Evolutionary conservation across 257 asterid genomes (phyloP), one percentile per base, ranked within the genome.

Genomic region (Eucommia ulmoides): DNA sequence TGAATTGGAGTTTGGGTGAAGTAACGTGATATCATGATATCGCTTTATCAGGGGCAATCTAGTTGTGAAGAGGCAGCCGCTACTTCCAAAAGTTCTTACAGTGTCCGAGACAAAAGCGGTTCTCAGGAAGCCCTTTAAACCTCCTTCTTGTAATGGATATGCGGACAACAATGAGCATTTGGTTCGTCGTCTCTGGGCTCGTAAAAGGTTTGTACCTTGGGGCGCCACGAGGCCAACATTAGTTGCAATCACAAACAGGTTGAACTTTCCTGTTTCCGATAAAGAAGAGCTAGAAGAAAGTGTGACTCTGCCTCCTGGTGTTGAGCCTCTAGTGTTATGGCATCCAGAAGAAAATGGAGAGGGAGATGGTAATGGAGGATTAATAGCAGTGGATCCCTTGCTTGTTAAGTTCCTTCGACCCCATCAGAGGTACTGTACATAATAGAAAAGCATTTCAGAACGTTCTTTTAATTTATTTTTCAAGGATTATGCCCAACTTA

Each of bases 131-230:
- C 98, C 98, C 41, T 89, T 89, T 64, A 89, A 85, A 66, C 93
- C 94, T 57, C 98, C 93, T 20, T 70, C 79, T 54, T 76, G 86
- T 22, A 54, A 67, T 71, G 94, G 98, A 42, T 85, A 85, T 68
- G 67, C 72, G 12, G 79, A 69, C 45, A 75, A 62, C 65, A 76
- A 78, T 44, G 92, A 76, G 62, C 81, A 75, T 62, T 71, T 89
- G 44, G 56, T 78, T 24, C 83, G 84, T n/a, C 74, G 88, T 60
- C 96, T 89, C 41, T 71, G 71, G 45, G 96, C 93, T 61, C 93
- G 98, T 38, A 89, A 80, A 73, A 75, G 82, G 65, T 89, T 89
- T 59, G 94, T 89, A 54, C 98, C 98, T 3, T 89, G 98, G 98
- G 98, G 96, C 10, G 80, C 96, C 54, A 58, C 75, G 1, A 80